Evolutionary conservation across 192 early-diverging fungal species (phyloP).

Genomic region (Tieghemiomyces parasiticus): DNA sequence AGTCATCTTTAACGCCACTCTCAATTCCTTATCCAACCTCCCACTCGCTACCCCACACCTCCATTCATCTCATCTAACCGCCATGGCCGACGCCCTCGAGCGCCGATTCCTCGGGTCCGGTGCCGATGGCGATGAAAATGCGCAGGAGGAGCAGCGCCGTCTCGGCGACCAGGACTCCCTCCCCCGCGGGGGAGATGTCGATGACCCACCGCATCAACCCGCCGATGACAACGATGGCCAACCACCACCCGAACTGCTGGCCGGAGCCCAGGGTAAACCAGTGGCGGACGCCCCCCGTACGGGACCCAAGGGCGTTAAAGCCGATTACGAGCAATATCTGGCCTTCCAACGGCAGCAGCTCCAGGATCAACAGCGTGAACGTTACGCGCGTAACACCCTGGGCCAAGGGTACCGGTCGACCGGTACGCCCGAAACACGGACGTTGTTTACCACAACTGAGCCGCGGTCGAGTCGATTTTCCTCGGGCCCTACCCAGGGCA

Average conservation of each 20-base stretch:
- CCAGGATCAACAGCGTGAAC: neutral
- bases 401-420: neutral
- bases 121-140: neutral
- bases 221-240: neutral
- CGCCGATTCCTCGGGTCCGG: neutral
- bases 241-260: neutral
- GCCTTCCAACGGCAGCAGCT: neutral
- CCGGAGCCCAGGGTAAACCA: neutral
- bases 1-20: neutral
- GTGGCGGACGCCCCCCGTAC: slow-evolving; percentile 1
- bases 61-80: neutral
- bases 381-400: neutral
- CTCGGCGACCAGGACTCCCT: neutral
- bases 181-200: neutral
- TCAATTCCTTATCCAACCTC: neutral
- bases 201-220: neutral
- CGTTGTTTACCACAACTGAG: neutral
- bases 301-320: slow-evolving; percentile 5
- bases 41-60: neutral
- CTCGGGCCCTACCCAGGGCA: neutral
- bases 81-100: slow-evolving; percentile 2
- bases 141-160: neutral
- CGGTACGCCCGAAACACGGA: neutral
- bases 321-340: neutral
- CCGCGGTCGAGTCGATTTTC: neutral